Evolutionary conservation across 1,284 basidiomycete species (phyloP), one percentile per base, ranked within the genome.

Genomic region (Apiotrichum gracile): DNA sequence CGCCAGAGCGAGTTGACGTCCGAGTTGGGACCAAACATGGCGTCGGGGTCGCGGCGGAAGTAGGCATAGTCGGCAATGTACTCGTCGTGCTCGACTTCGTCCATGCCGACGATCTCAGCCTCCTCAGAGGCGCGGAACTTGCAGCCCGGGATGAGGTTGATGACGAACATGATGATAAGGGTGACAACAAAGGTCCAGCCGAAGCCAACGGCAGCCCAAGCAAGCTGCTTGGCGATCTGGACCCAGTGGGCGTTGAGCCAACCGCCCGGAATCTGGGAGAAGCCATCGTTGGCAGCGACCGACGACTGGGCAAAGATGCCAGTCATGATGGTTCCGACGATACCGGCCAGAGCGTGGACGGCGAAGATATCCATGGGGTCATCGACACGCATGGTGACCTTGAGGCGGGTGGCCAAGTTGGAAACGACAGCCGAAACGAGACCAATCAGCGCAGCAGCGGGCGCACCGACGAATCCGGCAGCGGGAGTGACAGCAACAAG

Each of bases 261-360:
- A 39, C 88, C 87, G 34, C 87, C 87, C 4, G 67, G 61, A 49
- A 83, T 79, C n/a, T 61, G 72, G 7, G 74, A 47, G 70, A 73
- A 77, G 17, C 78, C 80, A 55, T 82, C 83, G 73, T 84, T 87
- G 61, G 88, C 82, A 24, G 84, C 86, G 61, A 96, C 90, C 49
- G 86, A 80, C 9, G 83, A 79, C 61, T 81, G 84, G 2, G 88
- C 87, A 63, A 97, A 96, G 49, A 76, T 58, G 40, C 74, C 74
- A 17, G 74, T 76, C 74, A 76, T 76, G 39, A 97, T 68, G 34
- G 90, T 80, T 38, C 92, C 91, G 47, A 94, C 80, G 22, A 93
- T 83, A 44, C 93, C 93, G 5, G 89, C 90, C 19, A 97, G 76
- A 39, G 87, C 91, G 78, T 97, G 91, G 65, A 91, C 87, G n/a